Percentiles rank a stretch among this genome's conserved stretches.
These are phyloP conservation scores for Neofusicoccum sp. DNA, from an alignment of 2,329 filamentous ascomycete species.

Conservation along the genomic window DNA sequence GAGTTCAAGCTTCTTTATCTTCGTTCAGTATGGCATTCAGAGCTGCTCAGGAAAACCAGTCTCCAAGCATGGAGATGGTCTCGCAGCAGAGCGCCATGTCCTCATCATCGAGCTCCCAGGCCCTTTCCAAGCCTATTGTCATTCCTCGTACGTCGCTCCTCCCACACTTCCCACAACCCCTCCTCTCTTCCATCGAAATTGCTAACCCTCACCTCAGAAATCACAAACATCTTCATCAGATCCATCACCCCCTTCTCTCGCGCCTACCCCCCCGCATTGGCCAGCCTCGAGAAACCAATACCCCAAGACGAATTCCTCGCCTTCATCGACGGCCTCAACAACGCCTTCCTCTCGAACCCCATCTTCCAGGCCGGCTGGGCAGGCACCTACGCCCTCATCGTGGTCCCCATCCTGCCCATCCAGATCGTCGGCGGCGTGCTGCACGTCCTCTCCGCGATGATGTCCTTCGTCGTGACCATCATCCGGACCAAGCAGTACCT, in stretches of 20 bases:
- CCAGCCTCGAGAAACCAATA: constrained; percentile 3
- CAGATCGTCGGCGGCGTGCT: background rate
- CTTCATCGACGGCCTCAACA: constrained; percentile 30
- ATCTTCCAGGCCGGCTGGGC: constrained; percentile 24
- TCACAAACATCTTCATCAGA: background rate
- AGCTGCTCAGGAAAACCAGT: background rate
- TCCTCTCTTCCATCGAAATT: no score
- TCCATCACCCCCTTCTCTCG: background rate
- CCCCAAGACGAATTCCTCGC: constrained; percentile 24
- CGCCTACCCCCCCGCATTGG: background rate
- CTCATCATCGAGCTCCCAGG: background rate
- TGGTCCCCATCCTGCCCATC: constrained; percentile 23
- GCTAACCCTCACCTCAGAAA: background rate
- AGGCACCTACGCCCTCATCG: constrained; percentile 21
- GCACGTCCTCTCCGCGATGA: background rate
- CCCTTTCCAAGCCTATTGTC: background rate
- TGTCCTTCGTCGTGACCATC: background rate
- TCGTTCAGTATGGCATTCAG: background rate
- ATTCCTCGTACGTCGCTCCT: background rate
- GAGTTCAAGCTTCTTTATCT: no score
- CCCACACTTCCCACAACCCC: background rate
- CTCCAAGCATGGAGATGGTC: background rate
- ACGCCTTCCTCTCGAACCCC: constrained; percentile 26
- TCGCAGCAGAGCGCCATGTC: background rate
- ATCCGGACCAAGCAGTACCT: background rate